Evolutionary conservation across 306 rosid species (phyloP), one percentile per base, ranked within the genome.

Genomic region (Vigna trinervia): DNA sequence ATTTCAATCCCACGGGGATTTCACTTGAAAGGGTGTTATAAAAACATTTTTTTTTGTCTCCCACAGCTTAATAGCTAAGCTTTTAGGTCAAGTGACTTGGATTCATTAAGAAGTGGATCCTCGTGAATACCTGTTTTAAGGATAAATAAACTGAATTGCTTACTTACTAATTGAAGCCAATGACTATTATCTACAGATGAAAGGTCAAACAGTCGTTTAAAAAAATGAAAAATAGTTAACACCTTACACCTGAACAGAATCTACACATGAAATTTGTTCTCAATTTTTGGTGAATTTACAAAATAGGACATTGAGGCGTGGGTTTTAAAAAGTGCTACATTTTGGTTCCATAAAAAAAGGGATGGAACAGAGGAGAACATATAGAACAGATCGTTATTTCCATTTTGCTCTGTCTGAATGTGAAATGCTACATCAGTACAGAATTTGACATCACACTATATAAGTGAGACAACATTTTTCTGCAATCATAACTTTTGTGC

Each of bases 21-120:
- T 64, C 34, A 62, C 41, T 71, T 62, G 38, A 71, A 79, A 69
- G 34, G 19, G 5, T 28, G 8, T 70, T 14, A 23, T 10, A 69
- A 59, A 58, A 60, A 6, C 22, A 1, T 4, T 15, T 28, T 45
- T 38, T 51, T 58, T 47, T 61, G 66, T 38, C 34, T 57, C n/a
- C 26, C n/a, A 23, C 26, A 57, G 36, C 36, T 23, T 22, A 56
- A 56, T 22, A 56, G 9, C 14, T 56, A 23, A 23, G 36, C 36
- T 57, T 57, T 57, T 10, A 22, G 63, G 63, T 56, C 36, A 57
- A 57, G 63, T 57, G 34, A 57, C n/a, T 23, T 26, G 28, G 28
- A 26, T 26, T 26, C 28, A 26, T 26, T 26, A 26, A 26, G 28
- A 26, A 26, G 28, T 26, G 28, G 4, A 26, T 26, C 28, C 4